Conservation (phyloP, 1,139 yeast genomes). For the Diutina pseudorugosa region DNA sequence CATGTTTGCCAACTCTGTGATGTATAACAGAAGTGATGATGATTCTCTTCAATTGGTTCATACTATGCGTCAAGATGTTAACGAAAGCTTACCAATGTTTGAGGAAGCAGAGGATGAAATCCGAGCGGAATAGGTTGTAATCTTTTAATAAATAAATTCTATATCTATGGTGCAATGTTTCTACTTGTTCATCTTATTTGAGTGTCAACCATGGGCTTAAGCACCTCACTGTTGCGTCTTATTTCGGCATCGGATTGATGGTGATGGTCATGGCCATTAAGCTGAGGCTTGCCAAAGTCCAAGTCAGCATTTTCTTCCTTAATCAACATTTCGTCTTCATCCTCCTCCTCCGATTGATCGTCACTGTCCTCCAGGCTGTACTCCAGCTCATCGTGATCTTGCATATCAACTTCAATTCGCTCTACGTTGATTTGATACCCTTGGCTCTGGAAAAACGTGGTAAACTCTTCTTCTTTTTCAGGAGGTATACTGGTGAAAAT, state of each 20-base stretch:
- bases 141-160: neutral
- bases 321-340: conserved; percentile 3
- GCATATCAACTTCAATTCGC: conserved; percentile 22
- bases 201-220: conserved; percentile 3
- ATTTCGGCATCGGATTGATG: neutral
- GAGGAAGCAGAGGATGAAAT: conserved; percentile 19
- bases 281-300: neutral
- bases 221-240: neutral
- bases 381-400: conserved; percentile 10
- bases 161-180: conserved; percentile 4
- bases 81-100: conserved; percentile 37
- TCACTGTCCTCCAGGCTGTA: conserved; percentile 6
- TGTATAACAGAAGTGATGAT: conserved; percentile 62
- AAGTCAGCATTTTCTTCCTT: neutral
- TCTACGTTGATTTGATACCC: conserved; percentile 59
- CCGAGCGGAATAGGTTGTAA: neutral
- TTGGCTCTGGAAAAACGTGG: conserved; percentile 29
- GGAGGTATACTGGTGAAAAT: conserved; percentile 71
- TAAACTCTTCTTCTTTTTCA: conserved; percentile 38
- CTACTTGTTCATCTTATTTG: conserved; percentile 1
- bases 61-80: conserved; percentile 54
- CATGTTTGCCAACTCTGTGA: conserved; percentile 76
- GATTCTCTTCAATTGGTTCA: conserved; percentile 52
- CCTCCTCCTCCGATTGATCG: conserved; percentile 6
- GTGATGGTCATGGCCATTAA: neutral